Evolutionary conservation across 768 basidiomycete species (phyloP), one percentile per base, ranked within the genome.

Genomic region (Leccinum sublutescens): DNA sequence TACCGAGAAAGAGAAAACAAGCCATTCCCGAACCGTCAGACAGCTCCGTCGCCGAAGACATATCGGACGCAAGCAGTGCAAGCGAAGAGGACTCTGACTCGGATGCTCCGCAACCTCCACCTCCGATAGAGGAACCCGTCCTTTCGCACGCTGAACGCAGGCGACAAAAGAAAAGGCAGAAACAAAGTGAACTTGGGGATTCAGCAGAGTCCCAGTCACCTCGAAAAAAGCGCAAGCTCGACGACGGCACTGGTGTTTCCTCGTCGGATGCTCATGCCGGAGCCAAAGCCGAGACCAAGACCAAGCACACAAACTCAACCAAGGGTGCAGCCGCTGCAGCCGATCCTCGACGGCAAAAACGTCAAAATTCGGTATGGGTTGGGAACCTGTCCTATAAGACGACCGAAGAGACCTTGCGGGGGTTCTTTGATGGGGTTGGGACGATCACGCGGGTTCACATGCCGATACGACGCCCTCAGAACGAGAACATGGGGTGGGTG

Each of bases 351-450:
- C 62, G 68, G 57, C 64, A 62, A 68, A 87, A 86, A 72, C 84
- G 89, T 25, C 85, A 91, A 73, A 86, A 95, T 71, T 95, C 93
- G 5, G 80, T 98, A 50, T 98, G 96, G 96, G 90, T 98, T 31
- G 96, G 96, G 45, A 98, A 98, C 75, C 70, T 98, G 71, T 82
- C 90, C 6, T 98, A 89, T 81, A 90, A 89, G 75, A 98, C 96
- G 54, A 91, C 88, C 0, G 77, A 81, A 57, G 85, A 89, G 11
- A 77, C 87, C n/a, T 75, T 98, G 33, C 80, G 78, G 45, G 67
- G 64, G 31, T 93, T 93, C 74, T 93, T 93, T 70, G 80, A 83
- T 45, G 84, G 80, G 1, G 83, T 77, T 29, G 90, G 88, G 38
- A 88, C 87, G 66, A 85, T 93, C 59, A 91, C 88, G 17, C 79